phyloP scores from a whole-genome alignment of 805 yeast species.

The Saccharomycopsis sp. region DNA sequence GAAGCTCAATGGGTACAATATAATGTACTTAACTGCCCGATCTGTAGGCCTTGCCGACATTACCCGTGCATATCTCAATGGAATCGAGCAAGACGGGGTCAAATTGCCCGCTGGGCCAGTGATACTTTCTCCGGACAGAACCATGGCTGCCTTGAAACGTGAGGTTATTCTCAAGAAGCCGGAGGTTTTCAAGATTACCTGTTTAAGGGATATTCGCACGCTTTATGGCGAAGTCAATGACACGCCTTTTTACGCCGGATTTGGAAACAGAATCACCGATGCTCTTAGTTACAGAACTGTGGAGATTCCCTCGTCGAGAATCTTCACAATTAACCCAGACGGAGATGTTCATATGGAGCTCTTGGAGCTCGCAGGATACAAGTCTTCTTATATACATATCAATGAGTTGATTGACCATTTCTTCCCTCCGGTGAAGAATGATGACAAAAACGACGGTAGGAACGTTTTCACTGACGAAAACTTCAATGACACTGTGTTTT shows the following conservation, averaged over 20 bases:
- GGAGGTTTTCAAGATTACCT: constrained; percentile 98
- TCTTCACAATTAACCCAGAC: constrained; percentile 91
- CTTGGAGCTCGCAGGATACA: constrained; percentile 87
- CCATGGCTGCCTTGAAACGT: constrained; percentile 88
- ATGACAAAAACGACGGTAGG: constrained; percentile 28
- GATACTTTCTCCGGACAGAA: constrained; percentile 88
- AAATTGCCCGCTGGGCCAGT: constrained; percentile 87
- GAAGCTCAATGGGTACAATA: constrained; percentile 79
- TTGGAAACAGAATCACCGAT: constrained; percentile 94
- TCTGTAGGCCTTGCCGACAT: constrained; percentile 94
- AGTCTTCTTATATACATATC: constrained; percentile 78
- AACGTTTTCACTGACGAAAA: constrained; percentile 43
- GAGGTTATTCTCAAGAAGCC: constrained; percentile 94
- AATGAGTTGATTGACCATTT: constrained; percentile 95
- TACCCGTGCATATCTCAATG: constrained; percentile 74
- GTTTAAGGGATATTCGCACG: constrained; percentile 76
- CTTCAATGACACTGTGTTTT: constrained; percentile 82
- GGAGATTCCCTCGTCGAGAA: constrained; percentile 87
- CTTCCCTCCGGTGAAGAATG: constrained; percentile 70
- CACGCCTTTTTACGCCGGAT: constrained; percentile 94
- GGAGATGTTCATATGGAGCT: constrained; percentile 98
- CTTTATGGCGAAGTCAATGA: constrained; percentile 42
- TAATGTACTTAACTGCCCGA: constrained; percentile 89
- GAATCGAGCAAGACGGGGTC: constrained; percentile 70
- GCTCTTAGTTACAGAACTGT: constrained; percentile 92